A percentile compares a stretch with the other conserved stretches of the same genome.
Conservation (phyloP, 2,329 filamentous ascomycete genomes). For the Sporothrix mexicana region DNA sequence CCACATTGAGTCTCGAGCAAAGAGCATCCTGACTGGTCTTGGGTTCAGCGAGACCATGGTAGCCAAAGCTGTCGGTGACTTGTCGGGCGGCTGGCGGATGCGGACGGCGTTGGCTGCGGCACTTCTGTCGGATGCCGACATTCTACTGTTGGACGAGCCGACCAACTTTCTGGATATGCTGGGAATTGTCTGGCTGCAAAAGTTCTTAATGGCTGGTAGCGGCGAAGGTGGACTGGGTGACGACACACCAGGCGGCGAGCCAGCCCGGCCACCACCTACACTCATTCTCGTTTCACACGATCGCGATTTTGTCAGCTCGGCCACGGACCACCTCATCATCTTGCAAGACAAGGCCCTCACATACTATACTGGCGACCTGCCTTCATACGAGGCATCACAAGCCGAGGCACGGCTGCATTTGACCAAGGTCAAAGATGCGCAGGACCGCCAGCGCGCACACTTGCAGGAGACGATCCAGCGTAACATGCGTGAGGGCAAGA, state of each 20-base stretch:
- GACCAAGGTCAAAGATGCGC: constrained; percentile 77
- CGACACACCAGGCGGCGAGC: not conserved
- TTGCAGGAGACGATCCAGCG: constrained; percentile 78
- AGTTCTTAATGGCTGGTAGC: constrained; percentile 60
- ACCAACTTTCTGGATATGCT: constrained; percentile 86
- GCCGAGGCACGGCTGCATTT: constrained; percentile 72
- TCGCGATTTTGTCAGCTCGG: constrained; percentile 73
- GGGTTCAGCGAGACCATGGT: constrained; percentile 32
- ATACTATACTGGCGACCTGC: constrained; percentile 73
- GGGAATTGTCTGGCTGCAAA: constrained; percentile 84
- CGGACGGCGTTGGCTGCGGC: constrained; percentile 68
- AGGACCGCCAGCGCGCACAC: constrained; percentile 80
- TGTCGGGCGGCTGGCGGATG: constrained; percentile 82
- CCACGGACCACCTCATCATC: constrained; percentile 78
- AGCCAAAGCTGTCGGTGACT: constrained; percentile 51
- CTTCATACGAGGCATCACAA: constrained; percentile 71
- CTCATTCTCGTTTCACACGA: constrained; percentile 85
- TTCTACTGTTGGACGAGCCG: constrained; percentile 83
- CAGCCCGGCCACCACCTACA: constrained; percentile 54
- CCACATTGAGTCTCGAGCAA: constrained; percentile 51
- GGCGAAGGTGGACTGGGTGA: constrained; percentile 46
- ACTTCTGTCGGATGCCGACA: constrained; percentile 74
- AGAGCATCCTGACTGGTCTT: constrained; percentile 53
- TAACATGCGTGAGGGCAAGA: constrained; percentile 76
- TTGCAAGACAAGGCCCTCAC: constrained; percentile 71